Base-by-base conservation (phyloP, 2,329 filamentous ascomycete species). In the Colletotrichum gloeosporioides region DNA sequence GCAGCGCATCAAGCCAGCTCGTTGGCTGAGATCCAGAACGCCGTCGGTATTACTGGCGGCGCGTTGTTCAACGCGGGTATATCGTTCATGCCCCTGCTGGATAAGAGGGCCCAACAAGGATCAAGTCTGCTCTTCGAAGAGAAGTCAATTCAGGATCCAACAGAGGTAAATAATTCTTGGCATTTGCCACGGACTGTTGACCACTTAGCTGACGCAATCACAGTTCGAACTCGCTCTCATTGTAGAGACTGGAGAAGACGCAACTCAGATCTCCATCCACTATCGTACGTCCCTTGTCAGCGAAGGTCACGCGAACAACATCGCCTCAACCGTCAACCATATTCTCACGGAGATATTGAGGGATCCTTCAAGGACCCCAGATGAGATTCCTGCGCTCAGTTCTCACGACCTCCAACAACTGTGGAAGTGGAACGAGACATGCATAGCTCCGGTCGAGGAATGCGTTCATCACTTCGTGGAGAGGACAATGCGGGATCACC, bases 1-100 rank as follows among this genome's bases (percentile, higher is more conserved):
- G 83, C 91, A 75, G 82, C 85, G 0, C 85, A 90, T 77, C 89
- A 90, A 75, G 86, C 84, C 71, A 88, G 87, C 77, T 90, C 89
- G 4, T 82, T 89, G 25, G 87, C 87, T 7, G 85, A 86, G 64
- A 87, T 89, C 13, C 87, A 89, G 70, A 82, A 82, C 32, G 80
- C 80, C 16, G 66, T 84, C 6, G 77, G 78, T 15, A 77, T 80
- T 0, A 68, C 77, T 3, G 81, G 77, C 3, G 78, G 73, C 1
- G 69, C 71, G 9, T 66, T 84, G 15, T 85, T 85, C 75, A 84
- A 85, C 72, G 83, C 80, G 5, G 79, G 81, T 2, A 78, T 85
- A 9, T 84, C 83, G 0, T 81, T 83, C 64, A 69, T 62, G 55
- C 63, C 63, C 4, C 36, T 62, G 6, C 6, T 73, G 8, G 71